Conservation (phyloP, 352 stramenopile genomes). For the Saprolegnia diclina region DNA sequence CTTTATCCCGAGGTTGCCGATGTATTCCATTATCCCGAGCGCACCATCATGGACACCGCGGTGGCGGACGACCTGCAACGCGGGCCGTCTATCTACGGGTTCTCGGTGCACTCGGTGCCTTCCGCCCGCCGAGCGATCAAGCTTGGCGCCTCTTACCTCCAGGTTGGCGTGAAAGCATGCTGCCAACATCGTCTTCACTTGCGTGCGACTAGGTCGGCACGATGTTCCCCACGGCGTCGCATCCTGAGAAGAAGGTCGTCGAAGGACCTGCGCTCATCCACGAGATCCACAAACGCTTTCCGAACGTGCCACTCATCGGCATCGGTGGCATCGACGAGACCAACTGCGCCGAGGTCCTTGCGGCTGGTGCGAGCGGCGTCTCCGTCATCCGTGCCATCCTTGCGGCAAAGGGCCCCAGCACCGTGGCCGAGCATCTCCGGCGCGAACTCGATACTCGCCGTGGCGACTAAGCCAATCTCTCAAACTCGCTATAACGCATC, state of each 20-base stretch:
- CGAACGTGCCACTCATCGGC: slow-evolving; percentile 31
- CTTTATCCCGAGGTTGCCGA: not conserved
- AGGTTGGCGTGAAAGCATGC: slow-evolving; percentile 28
- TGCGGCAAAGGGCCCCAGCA: slow-evolving; percentile 26
- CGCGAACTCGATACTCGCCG: slow-evolving; percentile 25
- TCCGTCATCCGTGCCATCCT: slow-evolving; percentile 45
- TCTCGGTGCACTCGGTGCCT: slow-evolving; percentile 39
- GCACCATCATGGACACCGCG: not conserved
- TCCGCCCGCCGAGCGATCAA: slow-evolving; percentile 29
- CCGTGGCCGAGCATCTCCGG: slow-evolving; percentile 27
- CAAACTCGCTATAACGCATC: not conserved
- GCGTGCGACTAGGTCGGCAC: slow-evolving; percentile 30
- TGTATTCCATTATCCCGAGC: slow-evolving; percentile 19
- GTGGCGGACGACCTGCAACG: not conserved
- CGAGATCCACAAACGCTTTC: slow-evolving; percentile 24
- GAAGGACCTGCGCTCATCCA: slow-evolving; percentile 40
- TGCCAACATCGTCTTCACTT: not conserved
- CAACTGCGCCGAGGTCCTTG: slow-evolving; percentile 32
- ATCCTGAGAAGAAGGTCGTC: slow-evolving; percentile 41
- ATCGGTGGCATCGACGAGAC: slow-evolving; percentile 40
- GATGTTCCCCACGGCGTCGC: slow-evolving; percentile 47
- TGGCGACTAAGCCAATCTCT: not conserved
- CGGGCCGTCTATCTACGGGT: not conserved
- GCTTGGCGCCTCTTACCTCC: slow-evolving; percentile 39
- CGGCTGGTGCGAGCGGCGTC: slow-evolving; percentile 36